Base-by-base conservation (phyloP, 192 early-diverging fungal species). In the Mortierella alpina region DNA sequence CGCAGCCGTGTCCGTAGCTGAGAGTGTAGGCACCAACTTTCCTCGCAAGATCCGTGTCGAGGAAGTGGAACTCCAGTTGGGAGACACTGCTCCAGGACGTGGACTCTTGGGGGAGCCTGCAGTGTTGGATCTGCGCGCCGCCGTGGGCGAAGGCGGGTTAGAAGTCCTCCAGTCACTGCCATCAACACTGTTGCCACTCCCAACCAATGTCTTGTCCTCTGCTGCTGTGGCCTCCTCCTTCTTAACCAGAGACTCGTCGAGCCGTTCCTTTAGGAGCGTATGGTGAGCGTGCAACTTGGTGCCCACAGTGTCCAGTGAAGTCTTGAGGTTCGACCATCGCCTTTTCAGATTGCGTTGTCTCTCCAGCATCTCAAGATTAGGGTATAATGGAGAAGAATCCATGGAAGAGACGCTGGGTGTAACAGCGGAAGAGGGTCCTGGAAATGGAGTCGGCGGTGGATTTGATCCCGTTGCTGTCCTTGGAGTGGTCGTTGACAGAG, bases 241-340 rank as follows among this genome's bases (percentile, higher is more conserved):
- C 64, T 62, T 78, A 45, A 20, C 59, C 23, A 39, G 18, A 10
- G 63, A 56, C 52, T 47, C 46, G 14, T 61, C 61, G 13, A 48
- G 54, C 39, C 66, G 65, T 45, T 79, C 75, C 13, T 66, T 71
- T 18, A 79, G 39, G 0, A 20, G 41, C 0, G 59, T 66, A 23
- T 79, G 75, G 41, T 79, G 69, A 12, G 41, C 57, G 5, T 68
- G 75, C 42, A 79, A 49, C 20, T 70, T 70, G 39, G 58, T 55
- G 22, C 63, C 64, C 11, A 66, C 69, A 17, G 75, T 60, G 10
- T 79, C 68, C 13, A 79, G 57, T 6, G 75, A 79, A 15, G 63
- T 61, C 64, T 71, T 79, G 17, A 79, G 69, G 23, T 49, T 66
- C 4, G 75, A 72, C 75, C 75, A 79, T 60, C 75, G 63, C n/a